These are phyloP conservation scores for Elongisporangium anandrum DNA, from an alignment of 352 stramenopile species.

Conservation along the genomic window DNA sequence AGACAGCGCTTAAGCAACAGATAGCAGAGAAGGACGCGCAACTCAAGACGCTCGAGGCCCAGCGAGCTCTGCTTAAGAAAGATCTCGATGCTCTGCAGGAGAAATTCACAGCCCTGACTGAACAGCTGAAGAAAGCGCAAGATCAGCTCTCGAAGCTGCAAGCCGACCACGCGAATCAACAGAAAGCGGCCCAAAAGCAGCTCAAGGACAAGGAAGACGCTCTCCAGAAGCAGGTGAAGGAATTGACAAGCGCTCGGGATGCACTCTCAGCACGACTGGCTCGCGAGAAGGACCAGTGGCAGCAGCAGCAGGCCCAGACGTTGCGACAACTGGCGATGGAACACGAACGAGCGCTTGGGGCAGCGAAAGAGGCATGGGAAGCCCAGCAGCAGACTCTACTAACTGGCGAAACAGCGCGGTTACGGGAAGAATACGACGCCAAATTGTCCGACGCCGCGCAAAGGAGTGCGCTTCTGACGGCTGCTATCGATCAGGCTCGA, in stretches of 20 bases:
- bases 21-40: slow-evolving; percentile 12
- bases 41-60: slow-evolving; percentile 15
- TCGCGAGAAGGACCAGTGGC: slow-evolving; percentile 16
- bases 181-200: slow-evolving; percentile 18
- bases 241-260: slow-evolving; percentile 7
- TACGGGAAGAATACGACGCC: slow-evolving; percentile 20
- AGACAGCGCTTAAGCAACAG: slow-evolving; percentile 11
- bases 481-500: too few relatives aligned
- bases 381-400: slow-evolving; percentile 14
- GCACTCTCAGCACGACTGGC: too few relatives aligned
- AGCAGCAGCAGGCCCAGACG: slow-evolving; percentile 14
- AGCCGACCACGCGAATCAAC: slow-evolving; percentile 21
- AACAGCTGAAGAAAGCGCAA: slow-evolving; percentile 16
- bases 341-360: slow-evolving; percentile 7
- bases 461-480: too few relatives aligned
- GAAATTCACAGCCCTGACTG: slow-evolving; percentile 12
- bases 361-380: slow-evolving; percentile 14
- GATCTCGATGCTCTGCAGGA: slow-evolving; percentile 9
- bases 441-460: too few relatives aligned
- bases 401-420: slow-evolving; percentile 9
- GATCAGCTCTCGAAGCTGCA: slow-evolving; percentile 23
- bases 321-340: slow-evolving; percentile 13
- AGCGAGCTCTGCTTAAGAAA: slow-evolving; percentile 3
- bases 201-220: slow-evolving; percentile 43
- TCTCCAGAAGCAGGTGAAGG: slow-evolving; percentile 31